Evolutionary conservation across 1,139 yeast species (phyloP), one percentile per base, ranked within the genome.

Genomic region (Geotrichum klebahnii): DNA sequence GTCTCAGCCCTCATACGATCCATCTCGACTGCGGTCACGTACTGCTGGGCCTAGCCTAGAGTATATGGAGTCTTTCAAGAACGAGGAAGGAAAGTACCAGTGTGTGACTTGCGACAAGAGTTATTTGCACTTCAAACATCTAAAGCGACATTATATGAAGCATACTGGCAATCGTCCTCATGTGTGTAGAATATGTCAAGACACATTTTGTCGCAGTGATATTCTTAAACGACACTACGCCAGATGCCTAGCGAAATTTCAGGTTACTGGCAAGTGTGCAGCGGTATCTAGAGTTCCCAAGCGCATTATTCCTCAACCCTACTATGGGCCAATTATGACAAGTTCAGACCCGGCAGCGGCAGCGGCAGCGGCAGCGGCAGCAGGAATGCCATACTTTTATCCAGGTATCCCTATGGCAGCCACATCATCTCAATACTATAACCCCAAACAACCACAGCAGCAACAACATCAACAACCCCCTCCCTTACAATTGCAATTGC

Each of bases 261-360:
- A 46, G 17, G 49, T 49, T 8, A 57, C 61, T 20, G 61, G 60
- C 5, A 53, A 52, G 23, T 49, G 56, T 37, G 51, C 60, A 3
- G 50, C 51, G 12, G 54, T 48, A n/a, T 53, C 58, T 16, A 31
- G 61, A 35, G 60, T 58, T 31, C 61, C 61, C 2, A 59, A 58
- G 46, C 46, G 54, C 24, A 37, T 48, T 22, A 23, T 44, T 12
- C 49, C 48, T 19, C 45, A 39, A 20, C 44, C 46, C 2, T 20
- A 32, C 26, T 41, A 47, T 17, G 17, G 42, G 12, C 32, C 42
- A 9, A 26, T 26, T n/a, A 14, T 26, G 14, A 14, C 33, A 20
- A 26, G 3, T 10, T 9, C 40, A 5, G 29, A 8, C 23, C 22
- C 40, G 5, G 12, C n/a, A 3, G 28, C 40, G 2, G 40, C 40